Base-by-base conservation (phyloP, 176 grass and related monocot genomes). In the maize (Zea mays) region DNA sequence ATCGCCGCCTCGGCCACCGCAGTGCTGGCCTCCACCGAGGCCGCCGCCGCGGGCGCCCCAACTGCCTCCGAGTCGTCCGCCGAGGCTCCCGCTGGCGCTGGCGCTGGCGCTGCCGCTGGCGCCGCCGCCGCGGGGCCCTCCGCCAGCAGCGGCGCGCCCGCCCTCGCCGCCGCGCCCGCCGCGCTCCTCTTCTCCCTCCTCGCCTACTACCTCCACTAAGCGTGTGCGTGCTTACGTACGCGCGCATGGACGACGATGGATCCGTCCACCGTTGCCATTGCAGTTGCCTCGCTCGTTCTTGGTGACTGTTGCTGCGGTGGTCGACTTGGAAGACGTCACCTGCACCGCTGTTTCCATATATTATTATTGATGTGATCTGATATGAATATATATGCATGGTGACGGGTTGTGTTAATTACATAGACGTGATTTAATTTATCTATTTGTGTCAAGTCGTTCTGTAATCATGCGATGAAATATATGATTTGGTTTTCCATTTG, bases 171-270 rank as follows among this genome's bases (percentile, higher is more conserved):
- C 14, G 54, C 20, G 0, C 69, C 71, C 35, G 35, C 40, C 15
- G 77, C 77, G 14, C 52, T 81, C 80, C 8, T 88, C 37, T 10
- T 73, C 80, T 79, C 75, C 69, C 73, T 88, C 62, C 75, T 88
- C 86, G 80, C 69, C 2, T 88, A 83, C 50, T 88, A 83, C 75
- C 86, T 88, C 52, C 80, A 83, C 61, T 88, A 12, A 81, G 46
- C 60, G 8, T 7, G 27, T 27, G 27, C 27, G 27, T 27, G 27
- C 27, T 0, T 27, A 27, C 27, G 27, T 27, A 27, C 15, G 15
- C 48, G 48, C 45, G 46, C 46, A 1, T 4, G 55, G n/a, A 20
- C 4, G 55, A 10, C 20, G 52, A 54, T 19, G 4, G 52, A 21
- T 21, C 52, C 16, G 0, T 4, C 51, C 51, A 8, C 16, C 16